These are phyloP conservation scores for Astrephomene gubernaculifera DNA, from an alignment of 139 green algal species.

Conservation along the genomic window DNA sequence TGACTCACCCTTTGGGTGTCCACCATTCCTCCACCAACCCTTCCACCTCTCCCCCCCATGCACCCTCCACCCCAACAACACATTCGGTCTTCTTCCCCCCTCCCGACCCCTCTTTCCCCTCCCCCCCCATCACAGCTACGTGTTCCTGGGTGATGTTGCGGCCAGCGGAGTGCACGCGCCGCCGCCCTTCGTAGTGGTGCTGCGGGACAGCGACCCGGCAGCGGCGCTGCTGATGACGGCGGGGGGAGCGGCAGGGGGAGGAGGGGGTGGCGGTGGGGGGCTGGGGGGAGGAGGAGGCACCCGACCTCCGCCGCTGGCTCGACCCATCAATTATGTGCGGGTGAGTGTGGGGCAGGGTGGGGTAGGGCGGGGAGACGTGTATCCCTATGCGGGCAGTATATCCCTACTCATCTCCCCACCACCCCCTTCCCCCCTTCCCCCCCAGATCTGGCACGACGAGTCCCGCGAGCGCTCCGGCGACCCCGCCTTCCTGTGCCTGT, in stretches of 20 bases:
- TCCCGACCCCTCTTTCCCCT: not conserved
- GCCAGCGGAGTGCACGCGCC: slow-evolving; percentile 69
- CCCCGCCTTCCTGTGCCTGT: slow-evolving; percentile 72
- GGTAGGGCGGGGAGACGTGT: not conserved
- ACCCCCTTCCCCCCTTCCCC: not conserved
- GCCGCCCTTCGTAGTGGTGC: slow-evolving; percentile 64
- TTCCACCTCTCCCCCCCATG: not conserved
- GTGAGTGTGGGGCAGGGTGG: slow-evolving; percentile 4
- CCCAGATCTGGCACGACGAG: slow-evolving; percentile 78
- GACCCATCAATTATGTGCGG: slow-evolving; percentile 51
- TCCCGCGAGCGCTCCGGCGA: slow-evolving; percentile 50
- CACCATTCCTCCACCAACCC: not conserved
- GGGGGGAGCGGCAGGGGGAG: too few relatives aligned
- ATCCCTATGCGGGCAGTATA: not conserved
- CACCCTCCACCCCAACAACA: not conserved
- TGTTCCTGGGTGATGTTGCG: slow-evolving; percentile 76
- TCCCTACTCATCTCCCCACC: not conserved
- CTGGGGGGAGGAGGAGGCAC: too few relatives aligned
- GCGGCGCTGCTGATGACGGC: slow-evolving; percentile 34
- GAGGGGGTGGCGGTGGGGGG: too few relatives aligned
- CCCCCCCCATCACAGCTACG: slow-evolving; percentile 58
- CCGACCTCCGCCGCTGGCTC: slow-evolving; percentile 54
- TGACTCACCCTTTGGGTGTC: too few relatives aligned
- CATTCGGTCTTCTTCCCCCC: not conserved
- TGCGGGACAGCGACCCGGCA: slow-evolving; percentile 62